Base-by-base conservation (phyloP, 1,139 yeast species). In the Pichia sp. region DNA sequence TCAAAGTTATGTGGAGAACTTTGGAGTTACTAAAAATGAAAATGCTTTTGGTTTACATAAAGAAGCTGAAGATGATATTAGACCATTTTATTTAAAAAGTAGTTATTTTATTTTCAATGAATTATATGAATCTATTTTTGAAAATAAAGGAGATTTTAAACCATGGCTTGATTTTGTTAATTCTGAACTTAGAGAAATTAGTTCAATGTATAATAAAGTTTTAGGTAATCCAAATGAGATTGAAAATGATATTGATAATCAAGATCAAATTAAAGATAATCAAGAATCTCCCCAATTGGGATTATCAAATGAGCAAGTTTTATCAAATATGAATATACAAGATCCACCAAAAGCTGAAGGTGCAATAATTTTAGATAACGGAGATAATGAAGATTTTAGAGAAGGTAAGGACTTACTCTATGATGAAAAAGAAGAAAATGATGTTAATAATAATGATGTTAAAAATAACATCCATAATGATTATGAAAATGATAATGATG, bases 131-230 rank as follows among this genome's bases (percentile, higher is more conserved):
- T 50, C 56, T 22, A 44, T 60, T n/a, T 60, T 56, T 38, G 78
- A 52, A 37, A 46, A 51, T 33, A 40, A 53, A 3, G 49, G 48
- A 14, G 38, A 48, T 38, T 59, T 59, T 39, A 37, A 42, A 22
- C 38, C 69, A 11, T 91, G 99, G 99, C 78, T 79, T 47, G 74
- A 76, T 36, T 91, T 89, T 62, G 94, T 88, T 19, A 82, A 83
- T 41, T 78, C 80, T 43, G 81, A 86, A 3, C 67, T 91, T 45
- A 82, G 84, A 45, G 94, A 86, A 52, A 86, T 95, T 8, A 74
- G 97, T 48, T 95, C 88, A 53, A 89, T 88, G 69, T 91, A 91
- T 65, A 91, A 91, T 63, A 88, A 95, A 28, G 84, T 91, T 20
- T 70, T 91, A 19, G 97, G 98, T 5, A 96, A 95, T 25, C 64